phyloP scores from a whole-genome alignment of 1,139 yeast genomes.

The Candida glucosophila region DNA sequence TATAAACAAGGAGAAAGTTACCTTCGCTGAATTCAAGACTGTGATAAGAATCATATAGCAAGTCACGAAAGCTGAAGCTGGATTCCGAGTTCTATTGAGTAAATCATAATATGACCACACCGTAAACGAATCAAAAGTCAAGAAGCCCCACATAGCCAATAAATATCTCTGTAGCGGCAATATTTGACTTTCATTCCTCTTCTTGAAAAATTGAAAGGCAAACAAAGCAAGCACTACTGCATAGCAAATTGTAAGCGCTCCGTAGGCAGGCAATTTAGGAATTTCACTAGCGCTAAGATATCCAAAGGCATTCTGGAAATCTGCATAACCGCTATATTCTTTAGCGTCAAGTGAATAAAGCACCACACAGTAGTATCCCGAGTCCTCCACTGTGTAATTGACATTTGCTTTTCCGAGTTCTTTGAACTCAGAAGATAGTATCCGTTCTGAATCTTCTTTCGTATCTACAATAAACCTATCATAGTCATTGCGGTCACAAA shows the following conservation, averaged over 20 bases:
- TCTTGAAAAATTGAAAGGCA: slow-evolving; percentile 78
- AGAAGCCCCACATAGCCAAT: slow-evolving; percentile 73
- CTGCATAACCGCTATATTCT: slow-evolving; percentile 55
- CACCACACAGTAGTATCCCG: slow-evolving; percentile 90
- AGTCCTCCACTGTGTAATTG: slow-evolving; percentile 55
- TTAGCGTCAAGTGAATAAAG: slow-evolving; percentile 41
- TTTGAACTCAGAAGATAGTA: slow-evolving; percentile 48
- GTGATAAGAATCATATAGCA: slow-evolving; percentile 75
- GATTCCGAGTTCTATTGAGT: slow-evolving; percentile 51
- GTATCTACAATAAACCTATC: slow-evolving; percentile 55
- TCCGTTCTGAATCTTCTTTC: slow-evolving; percentile 40
- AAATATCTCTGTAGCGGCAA: slow-evolving; percentile 87
- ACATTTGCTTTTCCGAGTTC: slow-evolving; percentile 53
- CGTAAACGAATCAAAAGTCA: slow-evolving; percentile 77
- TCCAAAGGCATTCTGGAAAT: slow-evolving; percentile 89
- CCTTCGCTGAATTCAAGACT: slow-evolving; percentile 67
- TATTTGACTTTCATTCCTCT: slow-evolving; percentile 67
- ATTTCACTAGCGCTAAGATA: slow-evolving; percentile 82
- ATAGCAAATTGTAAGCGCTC: slow-evolving; percentile 75
- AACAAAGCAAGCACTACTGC: slow-evolving; percentile 74
- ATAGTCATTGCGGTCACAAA: slow-evolving; percentile 46
- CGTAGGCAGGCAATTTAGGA: slow-evolving; percentile 86
- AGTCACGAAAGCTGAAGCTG: slow-evolving; percentile 53
- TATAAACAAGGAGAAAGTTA: slow-evolving; percentile 83
- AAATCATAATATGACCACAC: slow-evolving; percentile 91